Percentiles rank a stretch among this genome's conserved stretches.
These are phyloP conservation scores for Schizopora paradoxa DNA, from an alignment of 1,284 basidiomycete genomes.

Conservation along the genomic window DNA sequence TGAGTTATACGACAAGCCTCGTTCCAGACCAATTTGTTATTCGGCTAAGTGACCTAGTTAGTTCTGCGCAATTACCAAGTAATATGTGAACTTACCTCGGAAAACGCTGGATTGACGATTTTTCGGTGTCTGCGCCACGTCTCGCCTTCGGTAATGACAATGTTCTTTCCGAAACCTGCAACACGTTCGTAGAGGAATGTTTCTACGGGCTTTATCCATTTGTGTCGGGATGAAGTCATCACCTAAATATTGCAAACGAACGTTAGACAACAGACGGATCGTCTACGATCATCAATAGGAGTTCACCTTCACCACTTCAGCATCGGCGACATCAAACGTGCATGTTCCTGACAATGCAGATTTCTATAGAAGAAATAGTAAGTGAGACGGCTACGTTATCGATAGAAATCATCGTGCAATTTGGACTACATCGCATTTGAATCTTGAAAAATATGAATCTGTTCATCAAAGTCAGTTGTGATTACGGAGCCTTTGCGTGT, in stretches of 20 bases:
- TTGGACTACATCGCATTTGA: too few relatives aligned
- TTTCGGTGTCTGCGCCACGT: conserved; percentile 40
- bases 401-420: too few relatives aligned
- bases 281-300: too few relatives aligned
- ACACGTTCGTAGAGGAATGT: conserved; percentile 35
- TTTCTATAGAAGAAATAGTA: too few relatives aligned
- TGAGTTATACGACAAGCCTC: conserved; percentile 36
- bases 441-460: too few relatives aligned
- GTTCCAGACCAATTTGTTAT: conserved; percentile 40
- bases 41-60: conserved; percentile 25
- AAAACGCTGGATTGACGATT: conserved; percentile 37
- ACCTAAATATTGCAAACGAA: conserved; percentile 7
- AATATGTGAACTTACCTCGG: conserved; percentile 27
- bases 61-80: background rate
- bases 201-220: conserved; percentile 14
- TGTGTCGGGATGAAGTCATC: conserved; percentile 10
- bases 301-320: conserved; percentile 36
- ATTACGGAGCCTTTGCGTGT: too few relatives aligned
- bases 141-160: conserved; percentile 37
- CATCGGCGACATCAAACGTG: conserved; percentile 31
- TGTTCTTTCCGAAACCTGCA: conserved; percentile 34
- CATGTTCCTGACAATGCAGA: too few relatives aligned
- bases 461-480: too few relatives aligned
- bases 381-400: too few relatives aligned
- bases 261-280: too few relatives aligned